A percentile compares a stretch with the other conserved stretches of the same genome.
Conservation (phyloP, 1,284 basidiomycete species). For the Marasmius oreades region DNA sequence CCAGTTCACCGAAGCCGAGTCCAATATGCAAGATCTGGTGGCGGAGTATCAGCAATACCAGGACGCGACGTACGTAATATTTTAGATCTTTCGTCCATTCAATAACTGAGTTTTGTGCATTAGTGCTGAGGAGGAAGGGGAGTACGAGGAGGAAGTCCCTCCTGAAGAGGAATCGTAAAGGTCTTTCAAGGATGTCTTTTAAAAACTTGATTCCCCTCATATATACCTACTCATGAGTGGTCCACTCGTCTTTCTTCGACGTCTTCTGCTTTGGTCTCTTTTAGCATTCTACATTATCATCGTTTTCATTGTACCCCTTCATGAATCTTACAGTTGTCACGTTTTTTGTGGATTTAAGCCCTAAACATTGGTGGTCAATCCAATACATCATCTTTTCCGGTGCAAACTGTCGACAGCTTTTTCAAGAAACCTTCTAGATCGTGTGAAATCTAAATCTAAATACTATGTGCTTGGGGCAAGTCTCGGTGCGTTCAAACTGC, state of each 20-base stretch:
- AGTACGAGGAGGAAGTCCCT: constrained; percentile 72
- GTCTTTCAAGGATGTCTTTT: constrained; percentile 15
- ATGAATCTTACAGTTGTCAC: not conserved
- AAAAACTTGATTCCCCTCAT: constrained; percentile 9
- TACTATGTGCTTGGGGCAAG: no score
- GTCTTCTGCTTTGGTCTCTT: not conserved
- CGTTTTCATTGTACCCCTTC: not conserved
- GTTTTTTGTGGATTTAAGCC: not conserved
- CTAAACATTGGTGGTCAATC: not conserved
- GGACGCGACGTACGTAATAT: constrained; percentile 78
- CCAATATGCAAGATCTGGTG: constrained; percentile 94
- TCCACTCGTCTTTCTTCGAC: constrained; percentile 13
- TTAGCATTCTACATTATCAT: not conserved
- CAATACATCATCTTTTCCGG: not conserved
- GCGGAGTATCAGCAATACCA: constrained; percentile 97
- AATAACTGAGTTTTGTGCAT: constrained; percentile 12
- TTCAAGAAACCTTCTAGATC: no score
- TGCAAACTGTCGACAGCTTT: not conserved
- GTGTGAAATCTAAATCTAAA: no score
- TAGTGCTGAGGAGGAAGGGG: constrained; percentile 77
- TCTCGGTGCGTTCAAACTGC: no score
- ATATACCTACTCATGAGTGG: constrained; percentile 14
- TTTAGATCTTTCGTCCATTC: not conserved
- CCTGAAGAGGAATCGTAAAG: constrained; percentile 56
- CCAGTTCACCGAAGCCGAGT: constrained; percentile 91